Evolutionary conservation across 345 rosid species (phyloP), one percentile per base, ranked within the genome.

Genomic region (Stellera chamaejasme): DNA sequence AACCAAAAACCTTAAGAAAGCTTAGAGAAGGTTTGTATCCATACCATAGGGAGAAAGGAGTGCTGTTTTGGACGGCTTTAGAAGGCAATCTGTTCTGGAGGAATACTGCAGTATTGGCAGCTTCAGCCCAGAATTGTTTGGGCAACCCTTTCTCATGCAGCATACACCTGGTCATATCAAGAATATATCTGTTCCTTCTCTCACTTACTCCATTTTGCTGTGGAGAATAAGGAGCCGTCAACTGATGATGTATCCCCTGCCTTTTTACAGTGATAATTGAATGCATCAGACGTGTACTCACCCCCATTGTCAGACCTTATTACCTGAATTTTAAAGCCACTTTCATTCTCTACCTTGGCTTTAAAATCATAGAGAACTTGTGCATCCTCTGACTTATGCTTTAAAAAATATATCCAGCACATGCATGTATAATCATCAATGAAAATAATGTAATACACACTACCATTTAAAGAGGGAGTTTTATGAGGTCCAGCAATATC

Each of bases 1-100:
- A 52, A 3, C n/a, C 53, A 50, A 50, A 50, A 15, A 49, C 16
- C 10, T 49, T 49, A 14, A 49, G 52, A 10, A 49, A 49, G 16
- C 11, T 41, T 2, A 44, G 46, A 8, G 53, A 62, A 2, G 66
- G 60, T 46, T 63, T 63, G 11, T 45, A 14, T 4, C 47, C 60
- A 54, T 54, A 54, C 60, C 54, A 63, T 11, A 47, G 54, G 36
- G 54, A n/a, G 36, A 54, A 63, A 16, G 67, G 67, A 6, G 47
- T 63, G 4, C 27, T 16, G 14, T 48, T 3, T 10, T 63, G 45
- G 14, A 54, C n/a, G 2, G 48, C 53, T 10, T 10, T 63, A 15
- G 43, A 54, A 5, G 36, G 45, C 15, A 63, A 45, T 23, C 53
- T 55, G 13, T 55, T 63, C 13, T 54, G 46, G 0, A 39, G 14